Percentiles rank a stretch among this genome's conserved stretches.
Conservation (phyloP, 2,329 filamentous ascomycete genomes). For the Fusarium continuum region DNA sequence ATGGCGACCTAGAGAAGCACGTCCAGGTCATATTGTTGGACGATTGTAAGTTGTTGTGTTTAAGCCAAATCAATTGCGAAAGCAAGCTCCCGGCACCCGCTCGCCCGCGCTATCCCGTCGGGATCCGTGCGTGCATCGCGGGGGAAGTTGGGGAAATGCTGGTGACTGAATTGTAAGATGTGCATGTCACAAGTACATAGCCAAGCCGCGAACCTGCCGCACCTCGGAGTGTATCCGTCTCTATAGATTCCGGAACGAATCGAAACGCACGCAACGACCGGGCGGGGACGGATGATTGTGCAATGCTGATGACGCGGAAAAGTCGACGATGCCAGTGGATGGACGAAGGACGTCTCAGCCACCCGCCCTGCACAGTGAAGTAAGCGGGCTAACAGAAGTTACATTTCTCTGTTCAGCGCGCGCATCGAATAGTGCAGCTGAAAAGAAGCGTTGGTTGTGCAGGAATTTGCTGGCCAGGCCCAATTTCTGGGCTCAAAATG, state of each 20-base stretch:
- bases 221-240: conserved; percentile 31
- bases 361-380: not conserved
- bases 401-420: conserved; percentile 2
- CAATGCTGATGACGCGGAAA: conserved; percentile 24
- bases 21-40: not conserved
- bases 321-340: conserved; percentile 26
- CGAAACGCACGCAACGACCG: conserved; percentile 21
- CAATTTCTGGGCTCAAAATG: not conserved
- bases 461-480: not conserved
- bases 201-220: conserved; percentile 24
- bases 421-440: not conserved
- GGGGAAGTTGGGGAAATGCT: conserved; percentile 44
- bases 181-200: conserved; percentile 27
- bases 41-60: not conserved
- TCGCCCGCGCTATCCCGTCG: conserved; percentile 41
- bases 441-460: not conserved
- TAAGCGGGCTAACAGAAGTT: conserved; percentile 20
- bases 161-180: conserved; percentile 30
- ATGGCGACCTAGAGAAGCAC: not conserved
- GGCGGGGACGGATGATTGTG: conserved; percentile 37
- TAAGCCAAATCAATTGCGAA: not conserved
- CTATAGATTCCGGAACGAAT: conserved; percentile 15
- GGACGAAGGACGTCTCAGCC: conserved; percentile 35
- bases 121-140: conserved; percentile 44
- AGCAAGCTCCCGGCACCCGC: conserved; percentile 36